A percentile compares a stretch with the other conserved stretches of the same genome.
phyloP scores from a whole-genome alignment of 306 rosid genomes.

The Gleditsia sinensis region DNA sequence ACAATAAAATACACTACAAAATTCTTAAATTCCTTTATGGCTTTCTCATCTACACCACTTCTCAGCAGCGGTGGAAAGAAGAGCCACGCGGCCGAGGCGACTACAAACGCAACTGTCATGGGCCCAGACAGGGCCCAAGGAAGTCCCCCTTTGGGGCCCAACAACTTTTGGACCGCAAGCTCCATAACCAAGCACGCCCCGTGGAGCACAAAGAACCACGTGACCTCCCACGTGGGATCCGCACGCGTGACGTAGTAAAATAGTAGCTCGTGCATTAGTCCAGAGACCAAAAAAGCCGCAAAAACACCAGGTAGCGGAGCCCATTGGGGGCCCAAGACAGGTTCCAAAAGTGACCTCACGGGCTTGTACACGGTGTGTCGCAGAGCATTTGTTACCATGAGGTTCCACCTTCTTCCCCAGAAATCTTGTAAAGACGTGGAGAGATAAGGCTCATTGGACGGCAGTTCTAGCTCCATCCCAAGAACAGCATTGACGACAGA shows the following conservation, averaged over 20 bases:
- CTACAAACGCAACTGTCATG: not conserved
- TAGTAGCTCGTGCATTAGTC: not conserved
- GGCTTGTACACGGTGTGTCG: not conserved
- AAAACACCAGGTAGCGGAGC: not conserved
- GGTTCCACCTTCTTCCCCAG: constrained; percentile 15
- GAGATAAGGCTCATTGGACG: not conserved
- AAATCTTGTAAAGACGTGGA: not conserved
- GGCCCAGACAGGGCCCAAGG: not conserved
- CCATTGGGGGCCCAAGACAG: not conserved
- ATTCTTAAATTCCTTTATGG: not conserved
- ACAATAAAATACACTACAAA: no score
- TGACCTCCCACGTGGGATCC: constrained; percentile 6
- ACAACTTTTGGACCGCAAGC: not conserved
- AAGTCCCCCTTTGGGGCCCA: not conserved
- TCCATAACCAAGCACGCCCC: not conserved
- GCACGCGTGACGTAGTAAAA: not conserved
- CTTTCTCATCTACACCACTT: not conserved
- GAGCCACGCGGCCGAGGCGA: not conserved
- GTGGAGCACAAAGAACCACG: not conserved
- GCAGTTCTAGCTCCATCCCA: not conserved
- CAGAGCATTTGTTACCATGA: not conserved
- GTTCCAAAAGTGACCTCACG: not conserved
- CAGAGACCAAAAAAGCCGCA: not conserved
- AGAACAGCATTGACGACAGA: not conserved
- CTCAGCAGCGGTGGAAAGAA: not conserved